Percentiles rank a stretch among this genome's conserved stretches.
Evolutionary conservation across 345 rosid species (phyloP).

Genomic region (Eucalyptus tenuipes): DNA sequence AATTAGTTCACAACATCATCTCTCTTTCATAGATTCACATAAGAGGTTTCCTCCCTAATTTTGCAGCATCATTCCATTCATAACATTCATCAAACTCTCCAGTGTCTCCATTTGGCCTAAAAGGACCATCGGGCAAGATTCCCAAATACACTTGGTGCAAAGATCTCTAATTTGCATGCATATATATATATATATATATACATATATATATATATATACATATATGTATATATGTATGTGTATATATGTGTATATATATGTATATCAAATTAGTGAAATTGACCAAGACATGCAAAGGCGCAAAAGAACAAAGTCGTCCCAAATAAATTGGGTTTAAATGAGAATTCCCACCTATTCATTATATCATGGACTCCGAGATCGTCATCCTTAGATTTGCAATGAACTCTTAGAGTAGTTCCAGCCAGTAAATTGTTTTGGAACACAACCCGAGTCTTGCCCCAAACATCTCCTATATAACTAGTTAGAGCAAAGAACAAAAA

Average conservation of each 20-base stretch:
- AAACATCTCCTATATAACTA: neutral
- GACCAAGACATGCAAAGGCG: neutral
- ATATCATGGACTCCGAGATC: neutral
- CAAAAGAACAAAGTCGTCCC: neutral
- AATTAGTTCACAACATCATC: neutral
- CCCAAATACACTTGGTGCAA: neutral
- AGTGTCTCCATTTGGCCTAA: neutral
- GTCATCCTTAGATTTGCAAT: neutral
- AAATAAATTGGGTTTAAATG: neutral
- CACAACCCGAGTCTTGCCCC: accelerated
- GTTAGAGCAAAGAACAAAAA: no score
- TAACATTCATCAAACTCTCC: neutral
- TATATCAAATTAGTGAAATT: neutral
- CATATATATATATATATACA: no score
- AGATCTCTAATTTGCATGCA: neutral
- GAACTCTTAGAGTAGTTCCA: no score
- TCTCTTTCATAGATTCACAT: neutral
- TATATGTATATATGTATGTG: no score
- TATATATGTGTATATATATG: no score
- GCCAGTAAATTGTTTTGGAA: accelerated
- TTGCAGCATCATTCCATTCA: neutral
- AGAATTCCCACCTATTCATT: accelerated
- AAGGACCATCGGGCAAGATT: neutral
- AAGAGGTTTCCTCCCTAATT: neutral
- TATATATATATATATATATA: no score